Percentiles rank a stretch among this genome's conserved stretches.
These are phyloP conservation scores for Aspergillus cejpii DNA, from an alignment of 2,329 filamentous ascomycete species.

Conservation along the genomic window DNA sequence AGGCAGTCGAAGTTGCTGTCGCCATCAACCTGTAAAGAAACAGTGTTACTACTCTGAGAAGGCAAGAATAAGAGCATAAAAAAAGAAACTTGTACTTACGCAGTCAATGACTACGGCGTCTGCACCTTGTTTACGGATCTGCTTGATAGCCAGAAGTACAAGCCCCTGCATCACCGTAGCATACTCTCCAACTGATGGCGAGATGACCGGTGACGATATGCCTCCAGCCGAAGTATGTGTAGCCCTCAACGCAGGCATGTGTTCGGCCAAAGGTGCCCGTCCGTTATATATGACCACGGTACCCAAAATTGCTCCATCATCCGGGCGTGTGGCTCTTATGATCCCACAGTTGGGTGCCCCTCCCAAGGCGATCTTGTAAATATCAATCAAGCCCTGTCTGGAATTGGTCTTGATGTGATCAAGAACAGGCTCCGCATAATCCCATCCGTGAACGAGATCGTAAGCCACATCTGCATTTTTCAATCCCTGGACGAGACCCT, in stretches of 20 bases:
- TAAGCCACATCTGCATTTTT: constrained; percentile 69
- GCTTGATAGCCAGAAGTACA: constrained; percentile 70
- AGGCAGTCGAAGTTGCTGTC: constrained; percentile 69
- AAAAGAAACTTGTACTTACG: constrained; percentile 49
- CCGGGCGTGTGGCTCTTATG: constrained; percentile 68
- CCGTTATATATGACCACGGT: constrained; percentile 73
- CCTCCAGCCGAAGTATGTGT: constrained; percentile 57
- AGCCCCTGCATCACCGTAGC: constrained; percentile 69
- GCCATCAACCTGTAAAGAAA: constrained; percentile 54
- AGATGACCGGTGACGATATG: constrained; percentile 72
- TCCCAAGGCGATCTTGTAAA: constrained; percentile 68
- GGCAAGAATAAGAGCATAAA: neutral
- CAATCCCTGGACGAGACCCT: constrained; percentile 67
- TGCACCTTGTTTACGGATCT: constrained; percentile 72
- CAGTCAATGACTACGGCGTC: constrained; percentile 69
- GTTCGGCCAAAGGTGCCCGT: constrained; percentile 60
- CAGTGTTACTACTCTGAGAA: neutral
- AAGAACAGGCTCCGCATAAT: constrained; percentile 67
- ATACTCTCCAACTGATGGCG: constrained; percentile 60
- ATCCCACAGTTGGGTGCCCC: constrained; percentile 70
- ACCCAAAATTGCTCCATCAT: constrained; percentile 63
- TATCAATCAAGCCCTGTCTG: constrained; percentile 68
- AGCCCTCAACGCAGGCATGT: constrained; percentile 62
- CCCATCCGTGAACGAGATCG: constrained; percentile 73
- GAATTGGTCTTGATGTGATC: constrained; percentile 67